Conservation (phyloP, 1,139 yeast genomes). For the Yamadazyma buinensis region DNA sequence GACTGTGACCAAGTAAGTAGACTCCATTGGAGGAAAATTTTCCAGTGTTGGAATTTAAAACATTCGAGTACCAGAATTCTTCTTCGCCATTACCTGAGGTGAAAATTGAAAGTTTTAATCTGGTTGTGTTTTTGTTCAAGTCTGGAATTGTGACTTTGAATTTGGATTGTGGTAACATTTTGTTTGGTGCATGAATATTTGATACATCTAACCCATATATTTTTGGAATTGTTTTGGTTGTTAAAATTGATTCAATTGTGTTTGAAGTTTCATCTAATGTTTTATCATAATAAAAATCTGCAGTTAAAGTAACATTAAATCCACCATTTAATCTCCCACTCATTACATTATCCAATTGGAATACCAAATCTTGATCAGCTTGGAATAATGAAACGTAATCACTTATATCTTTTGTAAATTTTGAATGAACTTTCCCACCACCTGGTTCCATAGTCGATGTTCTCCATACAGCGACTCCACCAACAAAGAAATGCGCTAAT, state of each 20-base stretch:
- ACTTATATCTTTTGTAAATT: slow-evolving; percentile 61
- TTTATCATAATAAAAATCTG: slow-evolving; percentile 34
- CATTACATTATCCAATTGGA: slow-evolving; percentile 67
- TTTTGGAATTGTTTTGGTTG: slow-evolving; percentile 1
- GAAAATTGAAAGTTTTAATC: slow-evolving; percentile 55
- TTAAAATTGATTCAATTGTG: background rate
- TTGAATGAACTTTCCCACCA: slow-evolving; percentile 41
- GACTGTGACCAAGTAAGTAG: slow-evolving; percentile 56
- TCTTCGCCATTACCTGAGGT: slow-evolving; percentile 77
- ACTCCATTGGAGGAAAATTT: slow-evolving; percentile 20
- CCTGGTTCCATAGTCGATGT: slow-evolving; percentile 84
- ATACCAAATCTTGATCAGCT: slow-evolving; percentile 30
- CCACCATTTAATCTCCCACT: slow-evolving; percentile 56
- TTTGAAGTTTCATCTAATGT: background rate
- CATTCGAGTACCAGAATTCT: slow-evolving; percentile 79
- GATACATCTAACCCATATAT: slow-evolving; percentile 16
- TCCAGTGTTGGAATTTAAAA: slow-evolving; percentile 44
- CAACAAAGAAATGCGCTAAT: slow-evolving; percentile 63
- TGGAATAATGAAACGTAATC: slow-evolving; percentile 51
- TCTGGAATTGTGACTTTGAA: slow-evolving; percentile 37
- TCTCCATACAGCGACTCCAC: slow-evolving; percentile 74
- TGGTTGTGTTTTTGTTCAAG: slow-evolving; percentile 48
- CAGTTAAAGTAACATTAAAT: slow-evolving; percentile 51
- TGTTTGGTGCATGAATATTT: slow-evolving; percentile 27
- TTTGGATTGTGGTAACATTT: slow-evolving; percentile 38